Conservation (phyloP, 2,329 filamentous ascomycete species). For the Ascochyta clinopodiicola region DNA sequence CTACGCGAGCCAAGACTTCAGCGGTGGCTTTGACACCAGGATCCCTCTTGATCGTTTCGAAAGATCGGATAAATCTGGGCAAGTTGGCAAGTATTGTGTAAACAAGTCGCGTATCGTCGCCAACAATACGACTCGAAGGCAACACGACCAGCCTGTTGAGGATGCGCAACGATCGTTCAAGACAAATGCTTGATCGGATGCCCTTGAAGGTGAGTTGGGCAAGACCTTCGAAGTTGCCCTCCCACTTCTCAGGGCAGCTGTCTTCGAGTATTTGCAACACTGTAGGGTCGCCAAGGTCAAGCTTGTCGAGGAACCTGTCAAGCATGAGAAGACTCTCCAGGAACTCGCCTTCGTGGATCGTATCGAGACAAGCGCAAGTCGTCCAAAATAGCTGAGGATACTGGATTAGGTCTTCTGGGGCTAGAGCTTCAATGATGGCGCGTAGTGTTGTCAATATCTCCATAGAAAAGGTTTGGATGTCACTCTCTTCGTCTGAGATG, state of each 20-base stretch:
- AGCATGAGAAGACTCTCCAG: constrained; percentile 91
- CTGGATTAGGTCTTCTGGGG: constrained; percentile 78
- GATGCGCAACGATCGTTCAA: constrained; percentile 77
- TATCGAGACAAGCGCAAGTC: constrained; percentile 93
- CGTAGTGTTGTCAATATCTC: constrained; percentile 95
- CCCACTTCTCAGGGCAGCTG: constrained; percentile 84
- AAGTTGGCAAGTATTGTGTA: constrained; percentile 92
- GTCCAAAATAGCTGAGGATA: constrained; percentile 99
- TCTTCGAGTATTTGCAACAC: constrained; percentile 76
- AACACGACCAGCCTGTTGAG: constrained; percentile 80
- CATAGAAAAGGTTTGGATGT: constrained; percentile 97
- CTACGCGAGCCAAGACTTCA: constrained; percentile 72
- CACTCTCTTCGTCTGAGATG: constrained; percentile 88
- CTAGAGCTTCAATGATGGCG: constrained; percentile 85
- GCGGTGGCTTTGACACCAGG: constrained; percentile 63
- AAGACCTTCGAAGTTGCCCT: constrained; percentile 84
- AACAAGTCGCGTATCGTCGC: constrained; percentile 80
- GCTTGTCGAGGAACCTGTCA: constrained; percentile 80
- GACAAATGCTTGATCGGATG: constrained; percentile 81
- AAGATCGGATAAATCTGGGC: constrained; percentile 79
- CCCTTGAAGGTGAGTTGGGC: constrained; percentile 90
- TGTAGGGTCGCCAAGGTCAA: constrained; percentile 75
- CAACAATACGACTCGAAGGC: constrained; percentile 80
- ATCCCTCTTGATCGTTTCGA: constrained; percentile 70
- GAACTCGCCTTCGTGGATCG: constrained; percentile 95